phyloP scores from a whole-genome alignment of 1,139 yeast genomes.

The Diutina siamensis region DNA sequence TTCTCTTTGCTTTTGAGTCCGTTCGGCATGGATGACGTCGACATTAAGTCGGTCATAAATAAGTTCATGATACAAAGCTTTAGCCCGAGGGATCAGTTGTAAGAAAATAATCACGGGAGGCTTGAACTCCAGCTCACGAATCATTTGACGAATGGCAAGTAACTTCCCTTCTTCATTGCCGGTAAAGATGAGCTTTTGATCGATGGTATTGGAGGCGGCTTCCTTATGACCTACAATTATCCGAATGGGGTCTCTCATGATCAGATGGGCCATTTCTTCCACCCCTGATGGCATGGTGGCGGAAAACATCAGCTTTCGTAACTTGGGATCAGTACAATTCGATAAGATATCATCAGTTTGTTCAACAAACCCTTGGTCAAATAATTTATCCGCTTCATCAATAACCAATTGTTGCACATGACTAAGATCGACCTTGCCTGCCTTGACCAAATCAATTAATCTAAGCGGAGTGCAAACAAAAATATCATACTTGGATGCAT shows the following conservation, averaged over 20 bases:
- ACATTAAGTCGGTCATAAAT: conserved; percentile 85
- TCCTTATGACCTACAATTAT: conserved; percentile 89
- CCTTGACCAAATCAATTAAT: conserved; percentile 65
- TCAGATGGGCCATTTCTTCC: conserved; percentile 75
- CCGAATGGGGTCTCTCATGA: conserved; percentile 79
- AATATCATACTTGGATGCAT: conserved; percentile 61
- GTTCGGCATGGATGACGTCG: conserved; percentile 92
- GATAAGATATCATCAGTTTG: conserved; percentile 83
- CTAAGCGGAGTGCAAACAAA: conserved; percentile 83
- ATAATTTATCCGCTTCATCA: conserved; percentile 93
- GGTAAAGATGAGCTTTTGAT: conserved; percentile 74
- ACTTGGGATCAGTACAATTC: conserved; percentile 42
- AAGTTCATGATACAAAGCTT: conserved; percentile 86
- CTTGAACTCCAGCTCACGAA: conserved; percentile 72
- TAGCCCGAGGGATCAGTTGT: conserved; percentile 88
- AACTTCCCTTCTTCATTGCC: conserved; percentile 94
- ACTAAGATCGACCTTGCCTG: conserved; percentile 45
- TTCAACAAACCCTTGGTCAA: conserved; percentile 81
- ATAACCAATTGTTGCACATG: conserved; percentile 64
- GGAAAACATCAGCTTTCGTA: conserved; percentile 73
- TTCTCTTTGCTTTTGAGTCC: conserved; percentile 83
- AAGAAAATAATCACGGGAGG: conserved; percentile 92
- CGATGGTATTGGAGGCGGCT: conserved; percentile 77
- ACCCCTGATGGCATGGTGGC: conserved; percentile 95
- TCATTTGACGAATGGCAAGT: conserved; percentile 80